Evolutionary conservation across 768 basidiomycete species (phyloP).

Genomic region (Mrakia frigida): DNA sequence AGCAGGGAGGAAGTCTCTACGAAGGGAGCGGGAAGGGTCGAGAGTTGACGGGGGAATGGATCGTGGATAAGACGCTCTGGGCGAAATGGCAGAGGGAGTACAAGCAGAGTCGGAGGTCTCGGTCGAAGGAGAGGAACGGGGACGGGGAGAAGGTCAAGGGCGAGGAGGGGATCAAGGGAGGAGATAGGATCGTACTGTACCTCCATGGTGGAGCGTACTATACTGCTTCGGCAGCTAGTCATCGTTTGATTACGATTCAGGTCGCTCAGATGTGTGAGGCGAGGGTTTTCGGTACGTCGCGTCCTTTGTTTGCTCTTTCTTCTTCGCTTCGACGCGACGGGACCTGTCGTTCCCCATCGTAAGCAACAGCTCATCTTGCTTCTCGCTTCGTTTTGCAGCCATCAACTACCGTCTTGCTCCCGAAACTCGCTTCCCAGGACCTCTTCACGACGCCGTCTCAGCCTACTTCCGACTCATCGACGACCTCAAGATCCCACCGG

Average conservation of each 20-base stretch:
- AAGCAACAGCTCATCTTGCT: background rate
- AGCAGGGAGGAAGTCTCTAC: slow-evolving; percentile 53
- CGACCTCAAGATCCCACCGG: slow-evolving; percentile 72
- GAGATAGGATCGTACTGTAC: slow-evolving; percentile 78
- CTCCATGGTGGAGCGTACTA: slow-evolving; percentile 96
- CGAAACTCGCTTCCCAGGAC: slow-evolving; percentile 88
- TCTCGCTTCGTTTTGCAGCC: slow-evolving; percentile 42
- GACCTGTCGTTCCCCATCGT: too few relatives aligned
- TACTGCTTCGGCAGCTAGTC: slow-evolving; percentile 81
- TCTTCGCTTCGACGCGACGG: background rate
- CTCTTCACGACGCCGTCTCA: slow-evolving; percentile 74
- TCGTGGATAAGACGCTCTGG: slow-evolving; percentile 91
- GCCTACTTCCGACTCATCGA: slow-evolving; percentile 82
- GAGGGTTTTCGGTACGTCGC: slow-evolving; percentile 59
- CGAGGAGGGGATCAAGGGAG: slow-evolving; percentile 28
- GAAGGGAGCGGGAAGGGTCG: slow-evolving; percentile 43
- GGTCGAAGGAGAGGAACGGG: background rate
- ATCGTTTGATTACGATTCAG: slow-evolving; percentile 83
- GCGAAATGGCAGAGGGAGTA: slow-evolving; percentile 75
- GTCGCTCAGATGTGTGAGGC: slow-evolving; percentile 82
- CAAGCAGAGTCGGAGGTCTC: slow-evolving; percentile 46
- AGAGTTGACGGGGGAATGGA: slow-evolving; percentile 91
- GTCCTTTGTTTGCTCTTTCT: background rate
- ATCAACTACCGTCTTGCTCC: slow-evolving; percentile 94
- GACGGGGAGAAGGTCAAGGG: slow-evolving; percentile 39